Evolutionary conservation across 345 rosid genomes (phyloP).

Genomic region (Eucalyptus fibrosa): DNA sequence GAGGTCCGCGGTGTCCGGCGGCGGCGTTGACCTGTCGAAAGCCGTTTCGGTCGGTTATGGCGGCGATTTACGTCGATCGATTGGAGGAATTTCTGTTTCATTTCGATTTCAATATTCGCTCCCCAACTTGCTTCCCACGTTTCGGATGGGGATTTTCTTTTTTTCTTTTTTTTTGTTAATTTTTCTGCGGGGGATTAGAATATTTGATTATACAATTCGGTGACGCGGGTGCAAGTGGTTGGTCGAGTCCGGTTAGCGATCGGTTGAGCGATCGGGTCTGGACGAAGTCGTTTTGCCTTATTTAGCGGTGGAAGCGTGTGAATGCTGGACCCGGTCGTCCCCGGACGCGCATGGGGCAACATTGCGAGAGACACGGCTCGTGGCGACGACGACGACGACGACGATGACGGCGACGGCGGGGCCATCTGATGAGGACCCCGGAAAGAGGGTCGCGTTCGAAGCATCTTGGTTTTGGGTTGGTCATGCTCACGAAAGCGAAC

Average conservation of each 20-base stretch:
- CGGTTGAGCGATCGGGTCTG: not conserved
- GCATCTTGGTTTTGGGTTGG: not conserved
- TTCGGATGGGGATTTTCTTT: not conserved
- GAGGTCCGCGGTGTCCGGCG: not conserved
- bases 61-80: not conserved
- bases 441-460: not conserved
- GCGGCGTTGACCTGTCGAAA: conserved; percentile 3
- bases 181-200: not conserved
- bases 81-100: not conserved
- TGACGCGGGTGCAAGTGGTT: not conserved
- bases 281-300: not conserved
- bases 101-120: not conserved
- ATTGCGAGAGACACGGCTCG: not conserved
- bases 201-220: not conserved
- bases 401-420: not conserved
- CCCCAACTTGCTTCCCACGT: not conserved
- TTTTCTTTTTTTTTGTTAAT: no score
- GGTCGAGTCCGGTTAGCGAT: not conserved
- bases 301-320: not conserved
- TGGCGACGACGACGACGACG: not conserved
- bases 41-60: not conserved
- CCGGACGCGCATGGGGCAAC: not conserved
- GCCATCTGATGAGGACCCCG: not conserved
- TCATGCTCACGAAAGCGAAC: not conserved
- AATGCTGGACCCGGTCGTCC: not conserved